These are phyloP conservation scores for Lizonia empirigonia DNA, from an alignment of 2,329 filamentous ascomycete species.

Conservation along the genomic window DNA sequence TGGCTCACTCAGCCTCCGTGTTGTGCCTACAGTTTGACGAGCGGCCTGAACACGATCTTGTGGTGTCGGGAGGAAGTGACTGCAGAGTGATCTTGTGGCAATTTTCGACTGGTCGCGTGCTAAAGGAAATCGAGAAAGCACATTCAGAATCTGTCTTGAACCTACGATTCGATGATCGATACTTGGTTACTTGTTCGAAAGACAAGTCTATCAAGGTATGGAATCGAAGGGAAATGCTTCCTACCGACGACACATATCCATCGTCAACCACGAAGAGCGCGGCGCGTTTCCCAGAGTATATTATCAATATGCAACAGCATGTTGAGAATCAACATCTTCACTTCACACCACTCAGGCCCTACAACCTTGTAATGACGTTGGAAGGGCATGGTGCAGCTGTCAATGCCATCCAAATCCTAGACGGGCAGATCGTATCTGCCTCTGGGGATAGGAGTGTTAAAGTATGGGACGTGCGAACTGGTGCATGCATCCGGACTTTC, in stretches of 20 bases:
- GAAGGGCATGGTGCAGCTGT: slow-evolving; percentile 89
- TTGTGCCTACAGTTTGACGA: slow-evolving; percentile 95
- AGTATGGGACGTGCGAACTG: slow-evolving; percentile 87
- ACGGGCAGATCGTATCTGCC: slow-evolving; percentile 87
- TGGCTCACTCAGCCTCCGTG: slow-evolving; percentile 83
- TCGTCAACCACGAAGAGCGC: slow-evolving; percentile 49
- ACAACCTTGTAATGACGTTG: slow-evolving; percentile 76
- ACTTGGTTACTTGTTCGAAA: slow-evolving; percentile 95
- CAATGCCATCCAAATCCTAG: slow-evolving; percentile 91
- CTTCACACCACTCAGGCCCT: slow-evolving; percentile 67
- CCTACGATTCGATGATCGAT: slow-evolving; percentile 86
- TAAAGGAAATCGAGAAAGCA: slow-evolving; percentile 76
- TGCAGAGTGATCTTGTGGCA: slow-evolving; percentile 88
- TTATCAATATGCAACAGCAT: slow-evolving; percentile 57
- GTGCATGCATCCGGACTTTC: slow-evolving; percentile 76
- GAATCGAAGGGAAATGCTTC: slow-evolving; percentile 66
- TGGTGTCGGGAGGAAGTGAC: slow-evolving; percentile 96
- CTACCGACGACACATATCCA: slow-evolving; percentile 49
- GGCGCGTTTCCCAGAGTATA: slow-evolving; percentile 59
- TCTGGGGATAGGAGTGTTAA: slow-evolving; percentile 94
- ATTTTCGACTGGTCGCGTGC: slow-evolving; percentile 84
- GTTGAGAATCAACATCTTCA: slow-evolving; percentile 46
- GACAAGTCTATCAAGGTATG: slow-evolving; percentile 97
- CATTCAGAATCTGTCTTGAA: slow-evolving; percentile 93
- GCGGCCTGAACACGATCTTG: slow-evolving; percentile 81